Conservation (phyloP, 306 rosid species). For the Prinsepia uniflora region DNA sequence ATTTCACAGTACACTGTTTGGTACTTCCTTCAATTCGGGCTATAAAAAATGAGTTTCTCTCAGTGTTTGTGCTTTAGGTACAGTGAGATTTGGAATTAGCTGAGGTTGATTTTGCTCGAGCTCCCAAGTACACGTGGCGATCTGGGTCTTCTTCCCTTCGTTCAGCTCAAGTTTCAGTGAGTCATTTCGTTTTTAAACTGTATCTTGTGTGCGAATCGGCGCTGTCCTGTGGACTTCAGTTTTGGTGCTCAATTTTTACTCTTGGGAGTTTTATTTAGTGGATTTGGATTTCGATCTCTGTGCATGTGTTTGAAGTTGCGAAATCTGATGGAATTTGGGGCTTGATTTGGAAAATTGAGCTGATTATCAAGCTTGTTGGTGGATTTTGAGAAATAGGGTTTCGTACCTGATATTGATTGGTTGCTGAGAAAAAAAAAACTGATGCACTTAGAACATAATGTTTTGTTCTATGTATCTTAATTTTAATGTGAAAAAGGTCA, state of each 20-base stretch:
- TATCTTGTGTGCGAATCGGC: conserved; percentile 8
- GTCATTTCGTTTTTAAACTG: conserved; percentile 22
- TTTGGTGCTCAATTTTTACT: conserved; percentile 10
- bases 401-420: conserved; percentile 22
- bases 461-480: conserved; percentile 13
- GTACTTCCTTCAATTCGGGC: conserved; percentile 20
- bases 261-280: conserved; percentile 10
- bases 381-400: conserved; percentile 23
- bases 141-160: conserved; percentile 62
- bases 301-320: conserved; percentile 20
- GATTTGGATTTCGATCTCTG: conserved; percentile 26
- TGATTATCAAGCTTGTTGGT: conserved; percentile 18
- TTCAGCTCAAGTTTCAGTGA: conserved; percentile 62
- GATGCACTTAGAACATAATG: conserved; percentile 4
- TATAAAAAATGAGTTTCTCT: conserved; percentile 33
- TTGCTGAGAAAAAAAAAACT: conserved; percentile 14
- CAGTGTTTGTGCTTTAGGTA: conserved; percentile 41
- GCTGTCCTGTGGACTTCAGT: conserved; percentile 9
- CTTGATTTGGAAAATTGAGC: conserved; percentile 35
- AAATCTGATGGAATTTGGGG: conserved; percentile 14
- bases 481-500: conserved; percentile 1
- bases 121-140: conserved; percentile 77
- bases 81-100: conserved; percentile 46
- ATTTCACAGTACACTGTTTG: conserved; percentile 14
- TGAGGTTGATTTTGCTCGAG: conserved; percentile 51